These are phyloP conservation scores for Nidularia sp. DNA, from an alignment of 768 basidiomycete species.

Conservation along the genomic window DNA sequence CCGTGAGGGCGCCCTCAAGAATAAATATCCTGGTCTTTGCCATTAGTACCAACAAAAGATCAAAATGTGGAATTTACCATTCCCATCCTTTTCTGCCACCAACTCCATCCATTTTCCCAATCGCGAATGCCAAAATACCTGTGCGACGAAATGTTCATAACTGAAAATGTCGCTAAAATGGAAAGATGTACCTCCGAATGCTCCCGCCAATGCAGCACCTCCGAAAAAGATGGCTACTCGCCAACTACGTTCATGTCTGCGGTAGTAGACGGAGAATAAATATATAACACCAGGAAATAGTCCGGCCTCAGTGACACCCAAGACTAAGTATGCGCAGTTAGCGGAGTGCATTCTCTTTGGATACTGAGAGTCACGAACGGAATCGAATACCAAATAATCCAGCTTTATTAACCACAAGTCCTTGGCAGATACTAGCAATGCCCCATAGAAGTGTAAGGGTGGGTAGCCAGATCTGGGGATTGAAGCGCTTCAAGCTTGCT, in stretches of 20 bases:
- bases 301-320: conserved; percentile 59
- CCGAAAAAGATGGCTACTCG: conserved; percentile 62
- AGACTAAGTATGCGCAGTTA: conserved; percentile 27
- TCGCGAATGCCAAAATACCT: conserved; percentile 56
- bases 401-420: conserved; percentile 48
- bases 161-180: neutral
- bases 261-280: conserved; percentile 57
- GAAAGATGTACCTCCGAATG: conserved; percentile 45
- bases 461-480: conserved; percentile 60
- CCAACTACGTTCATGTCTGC: conserved; percentile 55
- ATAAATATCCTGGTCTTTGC: conserved; percentile 47
- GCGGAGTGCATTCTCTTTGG: neutral
- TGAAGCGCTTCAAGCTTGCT: conserved; percentile 48
- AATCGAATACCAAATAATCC: conserved; percentile 54
- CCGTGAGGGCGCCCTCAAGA: conserved; percentile 50
- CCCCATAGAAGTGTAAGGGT: conserved; percentile 59
- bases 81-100: conserved; percentile 60
- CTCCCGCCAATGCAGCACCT: conserved; percentile 58
- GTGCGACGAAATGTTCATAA: neutral
- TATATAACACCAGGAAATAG: conserved; percentile 56
- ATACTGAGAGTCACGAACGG: conserved; percentile 23
- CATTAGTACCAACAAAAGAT: neutral
- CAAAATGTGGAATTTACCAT: conserved; percentile 30
- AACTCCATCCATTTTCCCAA: conserved; percentile 58
- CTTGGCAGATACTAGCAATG: conserved; percentile 48